Evolutionary conservation across 108 stramenopile genomes (phyloP).

Genomic region (Nitzschia inconspicua): DNA sequence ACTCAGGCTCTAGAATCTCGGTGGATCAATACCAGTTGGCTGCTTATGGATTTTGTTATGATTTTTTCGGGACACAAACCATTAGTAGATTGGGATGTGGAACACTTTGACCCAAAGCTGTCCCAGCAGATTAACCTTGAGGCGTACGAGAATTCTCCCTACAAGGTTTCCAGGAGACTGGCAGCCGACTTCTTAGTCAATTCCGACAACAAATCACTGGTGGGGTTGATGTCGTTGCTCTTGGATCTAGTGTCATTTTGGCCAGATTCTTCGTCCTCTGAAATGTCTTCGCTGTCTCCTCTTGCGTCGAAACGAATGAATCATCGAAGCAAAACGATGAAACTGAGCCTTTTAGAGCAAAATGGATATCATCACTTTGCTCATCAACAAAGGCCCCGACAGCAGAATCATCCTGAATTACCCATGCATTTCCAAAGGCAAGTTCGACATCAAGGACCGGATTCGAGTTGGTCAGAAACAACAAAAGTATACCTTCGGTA

Average conservation of each 20-base stretch:
- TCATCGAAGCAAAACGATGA: neutral
- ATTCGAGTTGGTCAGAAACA: constrained; percentile 4
- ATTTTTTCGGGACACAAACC: constrained; percentile 6
- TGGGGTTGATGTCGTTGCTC: neutral
- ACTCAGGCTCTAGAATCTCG: neutral
- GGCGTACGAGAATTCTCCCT: neutral
- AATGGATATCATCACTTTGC: neutral
- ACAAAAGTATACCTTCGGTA: constrained; percentile 15
- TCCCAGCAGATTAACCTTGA: no score
- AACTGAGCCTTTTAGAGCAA: neutral
- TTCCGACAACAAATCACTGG: neutral
- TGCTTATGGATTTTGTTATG: constrained; percentile 19
- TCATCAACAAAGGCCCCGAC: neutral
- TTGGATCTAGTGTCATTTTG: constrained; percentile 11
- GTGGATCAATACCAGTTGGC: constrained; percentile 10
- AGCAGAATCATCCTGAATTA: neutral
- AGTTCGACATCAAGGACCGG: neutral
- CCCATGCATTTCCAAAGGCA: neutral
- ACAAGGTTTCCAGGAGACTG: neutral
- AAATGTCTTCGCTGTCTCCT: neutral
- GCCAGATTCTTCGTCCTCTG: neutral
- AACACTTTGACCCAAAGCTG: neutral
- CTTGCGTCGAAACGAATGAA: constrained; percentile 5
- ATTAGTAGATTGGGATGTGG: constrained; percentile 16
- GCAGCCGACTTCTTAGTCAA: neutral